These are phyloP conservation scores for Clarireedia sp. DNA, from an alignment of 2,329 filamentous ascomycete genomes.

Conservation along the genomic window DNA sequence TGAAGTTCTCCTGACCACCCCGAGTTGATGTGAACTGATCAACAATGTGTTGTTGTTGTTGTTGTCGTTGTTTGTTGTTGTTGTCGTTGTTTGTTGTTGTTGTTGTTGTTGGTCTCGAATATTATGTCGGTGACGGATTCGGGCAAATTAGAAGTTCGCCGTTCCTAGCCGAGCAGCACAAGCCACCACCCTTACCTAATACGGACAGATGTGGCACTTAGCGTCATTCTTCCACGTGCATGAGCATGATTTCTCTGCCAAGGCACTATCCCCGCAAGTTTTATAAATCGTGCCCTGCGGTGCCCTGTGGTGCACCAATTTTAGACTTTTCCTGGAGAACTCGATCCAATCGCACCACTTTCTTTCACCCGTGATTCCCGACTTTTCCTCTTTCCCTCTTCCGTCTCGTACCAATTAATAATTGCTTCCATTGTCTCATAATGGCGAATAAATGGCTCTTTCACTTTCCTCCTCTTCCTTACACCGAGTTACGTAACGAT, in stretches of 20 bases:
- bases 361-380: too few relatives aligned
- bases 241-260: not conserved
- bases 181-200: not conserved
- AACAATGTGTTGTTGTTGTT: too few relatives aligned
- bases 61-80: too few relatives aligned
- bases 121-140: too few relatives aligned
- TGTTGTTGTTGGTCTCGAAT: too few relatives aligned
- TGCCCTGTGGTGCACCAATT: not conserved
- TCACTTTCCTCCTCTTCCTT: not conserved
- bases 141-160: too few relatives aligned
- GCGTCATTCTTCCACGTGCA: not conserved
- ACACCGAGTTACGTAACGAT: conserved; percentile 8
- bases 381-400: too few relatives aligned
- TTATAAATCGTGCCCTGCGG: not conserved
- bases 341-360: too few relatives aligned
- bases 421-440: not conserved
- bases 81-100: too few relatives aligned
- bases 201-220: not conserved
- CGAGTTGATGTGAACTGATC: too few relatives aligned
- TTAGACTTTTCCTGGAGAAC: not conserved
- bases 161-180: too few relatives aligned
- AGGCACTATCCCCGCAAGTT: not conserved
- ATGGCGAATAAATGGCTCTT: not conserved
- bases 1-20: too few relatives aligned
- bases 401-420: not conserved